Evolutionary conservation across 2,329 filamentous ascomycete species (phyloP), one percentile per base, ranked within the genome.

Genomic region (Botryosphaeria dothidea): DNA sequence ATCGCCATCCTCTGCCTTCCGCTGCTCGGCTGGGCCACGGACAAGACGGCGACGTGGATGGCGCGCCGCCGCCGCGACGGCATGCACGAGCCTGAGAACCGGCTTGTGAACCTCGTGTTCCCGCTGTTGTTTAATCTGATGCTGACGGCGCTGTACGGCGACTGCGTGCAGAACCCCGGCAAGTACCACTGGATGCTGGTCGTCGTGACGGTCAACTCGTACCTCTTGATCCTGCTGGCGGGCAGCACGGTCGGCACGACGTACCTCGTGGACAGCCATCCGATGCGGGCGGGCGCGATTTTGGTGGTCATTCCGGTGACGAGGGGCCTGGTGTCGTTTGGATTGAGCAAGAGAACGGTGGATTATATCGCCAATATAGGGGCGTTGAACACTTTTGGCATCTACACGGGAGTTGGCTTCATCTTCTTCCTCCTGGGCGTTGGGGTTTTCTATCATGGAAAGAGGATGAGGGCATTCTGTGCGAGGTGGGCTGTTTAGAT

Each of bases 21-120:
- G 38, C 70, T 69, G 62, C 70, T 67, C 62, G 73, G 62, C 66
- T 72, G 65, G 19, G 67, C 73, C 11, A 71, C 70, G 1, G 74
- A 76, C 68, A 62, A 68, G 8, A 68, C 80, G 34, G 79, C 78
- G 13, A 74, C 73, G 27, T 73, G 65, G 65, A 68, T 78, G 57
- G 70, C 73, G 38, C 38, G 38, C n/a, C 71, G 67, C 38, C 71
- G 74, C 43, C 76, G 77, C 62, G 68, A 69, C 43, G 72, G 74
- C 27, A 60, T 77, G 27, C 77, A 79, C 66, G 73, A 78, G 57
- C 78, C 79, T 21, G 77, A 80, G 63, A 74, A 79, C 68, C 73
- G 78, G 29, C 69, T 81, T 2, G 75, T 79, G 2, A 73, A 77
- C 2, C 71, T 81, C 1, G 70, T 77, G 25, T 67, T 80, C 11